Evolutionary conservation across 1,139 yeast genomes (phyloP).

Genomic region (Wickerhamomyces sp.): DNA sequence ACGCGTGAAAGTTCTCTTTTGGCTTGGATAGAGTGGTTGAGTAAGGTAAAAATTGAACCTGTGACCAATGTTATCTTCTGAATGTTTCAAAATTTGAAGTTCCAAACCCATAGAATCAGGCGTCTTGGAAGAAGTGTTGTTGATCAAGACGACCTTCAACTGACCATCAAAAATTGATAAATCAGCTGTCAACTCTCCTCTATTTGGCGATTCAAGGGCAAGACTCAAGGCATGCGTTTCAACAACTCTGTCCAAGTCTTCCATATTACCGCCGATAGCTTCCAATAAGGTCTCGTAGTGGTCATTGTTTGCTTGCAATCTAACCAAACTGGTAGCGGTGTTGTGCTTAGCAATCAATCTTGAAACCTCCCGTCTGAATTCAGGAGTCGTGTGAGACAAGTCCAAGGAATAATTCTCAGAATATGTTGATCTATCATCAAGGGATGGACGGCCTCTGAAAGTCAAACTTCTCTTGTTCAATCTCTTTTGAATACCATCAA

Average conservation of each 20-base stretch:
- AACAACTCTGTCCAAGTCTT: neutral
- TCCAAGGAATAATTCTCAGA: too few relatives aligned
- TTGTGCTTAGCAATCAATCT: slow-evolving; percentile 4
- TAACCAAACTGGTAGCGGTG: slow-evolving; percentile 6
- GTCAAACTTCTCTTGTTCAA: neutral
- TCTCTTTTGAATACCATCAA: neutral
- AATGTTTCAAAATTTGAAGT: neutral
- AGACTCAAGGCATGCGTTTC: neutral
- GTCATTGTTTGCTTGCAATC: neutral
- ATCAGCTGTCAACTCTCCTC: neutral
- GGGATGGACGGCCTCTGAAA: too few relatives aligned
- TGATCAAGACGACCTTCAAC: neutral
- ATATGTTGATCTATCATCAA: too few relatives aligned
- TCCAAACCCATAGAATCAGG: neutral
- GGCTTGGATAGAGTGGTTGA: slow-evolving; percentile 5
- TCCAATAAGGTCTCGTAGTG: slow-evolving; percentile 4
- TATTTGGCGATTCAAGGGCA: neutral
- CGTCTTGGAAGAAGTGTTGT: neutral
- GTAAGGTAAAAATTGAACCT: slow-evolving; percentile 4
- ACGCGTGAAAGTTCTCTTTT: slow-evolving; percentile 2
- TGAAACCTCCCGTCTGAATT: slow-evolving; percentile 1
- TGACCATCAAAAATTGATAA: neutral
- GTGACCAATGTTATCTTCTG: neutral
- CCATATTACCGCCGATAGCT: neutral
- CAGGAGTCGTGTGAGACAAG: slow-evolving; percentile 1